phyloP scores from a whole-genome alignment of 2,329 filamentous ascomycete genomes.

The Botryosphaeria dothidea region DNA sequence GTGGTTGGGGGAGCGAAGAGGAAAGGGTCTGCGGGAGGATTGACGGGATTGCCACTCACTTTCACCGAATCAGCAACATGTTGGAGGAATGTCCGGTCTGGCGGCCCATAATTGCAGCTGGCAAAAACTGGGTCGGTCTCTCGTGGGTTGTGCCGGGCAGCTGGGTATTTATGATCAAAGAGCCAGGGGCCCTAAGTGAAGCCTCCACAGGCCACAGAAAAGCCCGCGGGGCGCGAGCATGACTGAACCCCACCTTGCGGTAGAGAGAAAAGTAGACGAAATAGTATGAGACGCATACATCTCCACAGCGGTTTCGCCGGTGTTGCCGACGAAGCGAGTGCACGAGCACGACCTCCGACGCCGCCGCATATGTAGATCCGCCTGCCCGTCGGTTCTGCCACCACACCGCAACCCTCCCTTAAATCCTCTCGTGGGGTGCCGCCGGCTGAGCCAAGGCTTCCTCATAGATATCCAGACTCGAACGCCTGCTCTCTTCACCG shows the following conservation, averaged over 20 bases:
- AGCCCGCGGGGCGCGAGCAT: not conserved
- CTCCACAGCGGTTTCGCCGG: not conserved
- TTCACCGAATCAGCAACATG: not conserved
- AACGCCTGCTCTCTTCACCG: conserved; percentile 33
- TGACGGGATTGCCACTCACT: conserved; percentile 2
- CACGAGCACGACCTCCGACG: not conserved
- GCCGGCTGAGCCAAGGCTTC: conserved; percentile 45
- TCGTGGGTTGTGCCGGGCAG: not conserved
- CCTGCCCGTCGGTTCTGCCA: not conserved
- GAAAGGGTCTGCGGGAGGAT: not conserved
- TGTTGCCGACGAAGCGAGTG: not conserved
- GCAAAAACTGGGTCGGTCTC: not conserved
- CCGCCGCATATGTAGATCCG: not conserved
- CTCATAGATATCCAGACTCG: conserved; percentile 50
- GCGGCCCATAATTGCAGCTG: not conserved
- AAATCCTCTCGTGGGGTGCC: conserved; percentile 51
- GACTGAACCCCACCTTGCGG: not conserved
- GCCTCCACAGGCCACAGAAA: not conserved
- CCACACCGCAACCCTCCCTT: conserved; percentile 25
- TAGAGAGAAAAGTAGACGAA: not conserved
- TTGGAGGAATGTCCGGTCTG: not conserved
- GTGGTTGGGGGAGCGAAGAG: not conserved
- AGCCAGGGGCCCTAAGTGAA: not conserved
- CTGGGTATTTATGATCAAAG: conserved; percentile 5
- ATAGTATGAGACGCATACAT: not conserved